phyloP scores from a whole-genome alignment of 2,329 filamentous ascomycete species.

The Aspergillus persii region DNA sequence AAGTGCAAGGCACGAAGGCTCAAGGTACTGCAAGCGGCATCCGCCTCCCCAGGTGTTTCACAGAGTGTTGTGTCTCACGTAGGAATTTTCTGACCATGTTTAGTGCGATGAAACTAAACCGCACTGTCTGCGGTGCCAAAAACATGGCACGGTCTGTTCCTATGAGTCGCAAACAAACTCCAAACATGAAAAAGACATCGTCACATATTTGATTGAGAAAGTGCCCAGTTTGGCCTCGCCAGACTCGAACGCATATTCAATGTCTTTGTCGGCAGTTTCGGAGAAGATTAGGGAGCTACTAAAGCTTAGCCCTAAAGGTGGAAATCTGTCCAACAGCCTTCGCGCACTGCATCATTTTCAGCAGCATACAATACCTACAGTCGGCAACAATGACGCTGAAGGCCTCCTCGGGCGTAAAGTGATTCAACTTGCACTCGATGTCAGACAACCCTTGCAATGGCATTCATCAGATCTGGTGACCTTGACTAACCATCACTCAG shows the following conservation, averaged over 20 bases:
- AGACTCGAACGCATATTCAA: constrained; percentile 18
- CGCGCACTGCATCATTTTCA: constrained; percentile 32
- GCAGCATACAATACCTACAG: constrained; percentile 12
- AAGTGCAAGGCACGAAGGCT: constrained; percentile 36
- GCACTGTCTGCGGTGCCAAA: constrained; percentile 30
- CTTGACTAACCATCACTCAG: constrained; percentile 14
- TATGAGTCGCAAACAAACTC: constrained; percentile 18
- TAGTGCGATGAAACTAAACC: constrained; percentile 38
- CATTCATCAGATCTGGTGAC: neutral
- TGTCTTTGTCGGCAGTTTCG: constrained; percentile 20
- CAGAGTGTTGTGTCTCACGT: neutral
- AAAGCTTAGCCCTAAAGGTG: constrained; percentile 5
- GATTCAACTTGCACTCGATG: constrained; percentile 31
- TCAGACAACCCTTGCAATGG: constrained; percentile 7
- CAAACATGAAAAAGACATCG: constrained; percentile 7
- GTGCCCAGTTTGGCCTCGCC: constrained; percentile 10
- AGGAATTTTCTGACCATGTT: neutral
- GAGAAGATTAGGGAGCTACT: constrained; percentile 27
- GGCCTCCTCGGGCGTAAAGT: constrained; percentile 24
- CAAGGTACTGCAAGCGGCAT: constrained; percentile 25
- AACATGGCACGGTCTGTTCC: constrained; percentile 29
- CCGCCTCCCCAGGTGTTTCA: neutral
- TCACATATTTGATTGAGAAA: constrained; percentile 15
- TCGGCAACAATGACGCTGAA: constrained; percentile 13
- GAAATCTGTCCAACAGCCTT: constrained; percentile 6